Evolutionary conservation across 345 rosid species (phyloP).

Genomic region (Populus deltoides): DNA sequence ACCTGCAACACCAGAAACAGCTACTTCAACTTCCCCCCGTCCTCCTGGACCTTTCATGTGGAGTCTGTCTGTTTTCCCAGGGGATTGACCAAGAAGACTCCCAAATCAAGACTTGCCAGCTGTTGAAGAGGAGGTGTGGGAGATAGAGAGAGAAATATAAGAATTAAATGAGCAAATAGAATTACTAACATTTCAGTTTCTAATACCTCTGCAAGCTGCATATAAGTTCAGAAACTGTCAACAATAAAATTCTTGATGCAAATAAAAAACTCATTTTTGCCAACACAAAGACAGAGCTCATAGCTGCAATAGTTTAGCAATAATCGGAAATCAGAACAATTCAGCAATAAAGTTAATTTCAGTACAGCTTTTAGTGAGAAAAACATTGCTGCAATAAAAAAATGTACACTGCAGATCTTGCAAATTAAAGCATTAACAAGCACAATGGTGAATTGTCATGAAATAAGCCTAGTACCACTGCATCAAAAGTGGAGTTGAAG

Average conservation of each 20-base stretch:
- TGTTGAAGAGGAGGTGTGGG: slow-evolving; percentile 14
- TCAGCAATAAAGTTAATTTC: neutral
- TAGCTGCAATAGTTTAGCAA: neutral
- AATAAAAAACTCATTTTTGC: neutral
- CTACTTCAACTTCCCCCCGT: slow-evolving; percentile 97
- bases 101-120: slow-evolving; percentile 85
- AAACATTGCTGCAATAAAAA: neutral
- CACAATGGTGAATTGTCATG: neutral
- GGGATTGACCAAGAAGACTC: slow-evolving; percentile 66
- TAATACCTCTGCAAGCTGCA: neutral
- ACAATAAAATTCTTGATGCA: neutral
- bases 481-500: slow-evolving; percentile 96
- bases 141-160: neutral
- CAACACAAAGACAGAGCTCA: neutral
- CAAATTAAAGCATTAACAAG: neutral
- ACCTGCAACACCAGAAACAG: slow-evolving; percentile 94
- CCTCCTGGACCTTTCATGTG: slow-evolving; percentile 99
- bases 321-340: neutral
- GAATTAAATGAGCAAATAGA: neutral
- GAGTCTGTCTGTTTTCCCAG: slow-evolving; percentile 78
- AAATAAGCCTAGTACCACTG: slow-evolving; percentile 51
- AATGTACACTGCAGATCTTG: neutral
- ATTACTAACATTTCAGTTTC: neutral
- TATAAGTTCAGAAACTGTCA: neutral
- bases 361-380: neutral